Evolutionary conservation across 768 basidiomycete species (phyloP).

Genomic region (Lentinula edodes): DNA sequence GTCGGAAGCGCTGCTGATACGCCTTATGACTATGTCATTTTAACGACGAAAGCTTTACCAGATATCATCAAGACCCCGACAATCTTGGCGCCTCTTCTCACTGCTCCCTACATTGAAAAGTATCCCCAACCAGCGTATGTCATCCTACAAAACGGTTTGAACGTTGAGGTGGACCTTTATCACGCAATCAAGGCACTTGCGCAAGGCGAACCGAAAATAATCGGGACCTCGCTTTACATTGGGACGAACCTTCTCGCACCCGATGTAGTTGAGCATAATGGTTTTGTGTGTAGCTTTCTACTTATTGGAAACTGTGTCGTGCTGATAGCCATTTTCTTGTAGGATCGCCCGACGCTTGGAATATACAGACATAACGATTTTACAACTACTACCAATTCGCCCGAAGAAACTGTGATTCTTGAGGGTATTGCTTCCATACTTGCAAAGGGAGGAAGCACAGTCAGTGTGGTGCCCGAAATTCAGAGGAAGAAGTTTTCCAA

Average conservation of each 20-base stretch:
- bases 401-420: constrained; percentile 35
- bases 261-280: constrained; percentile 45
- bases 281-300: constrained; percentile 38
- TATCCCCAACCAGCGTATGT: constrained; percentile 54
- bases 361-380: constrained; percentile 44
- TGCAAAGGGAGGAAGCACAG: constrained; percentile 39
- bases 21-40: constrained; percentile 58
- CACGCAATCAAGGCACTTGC: constrained; percentile 37
- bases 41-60: constrained; percentile 69
- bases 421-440: constrained; percentile 41
- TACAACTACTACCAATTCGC: constrained; percentile 34
- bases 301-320: neutral
- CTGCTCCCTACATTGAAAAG: constrained; percentile 36
- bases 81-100: constrained; percentile 52
- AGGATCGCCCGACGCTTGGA: constrained; percentile 53
- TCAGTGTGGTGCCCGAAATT: constrained; percentile 50
- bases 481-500: constrained; percentile 58
- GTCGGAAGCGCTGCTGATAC: constrained; percentile 56
- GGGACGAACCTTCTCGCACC: constrained; percentile 40
- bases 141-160: constrained; percentile 67
- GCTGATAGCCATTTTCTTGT: neutral
- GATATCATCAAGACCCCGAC: constrained; percentile 53
- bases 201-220: constrained; percentile 41
- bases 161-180: constrained; percentile 64
- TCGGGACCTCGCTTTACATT: constrained; percentile 53